Conservation (phyloP, 2,329 filamentous ascomycete species). For the Ceratocystis destructans region DNA sequence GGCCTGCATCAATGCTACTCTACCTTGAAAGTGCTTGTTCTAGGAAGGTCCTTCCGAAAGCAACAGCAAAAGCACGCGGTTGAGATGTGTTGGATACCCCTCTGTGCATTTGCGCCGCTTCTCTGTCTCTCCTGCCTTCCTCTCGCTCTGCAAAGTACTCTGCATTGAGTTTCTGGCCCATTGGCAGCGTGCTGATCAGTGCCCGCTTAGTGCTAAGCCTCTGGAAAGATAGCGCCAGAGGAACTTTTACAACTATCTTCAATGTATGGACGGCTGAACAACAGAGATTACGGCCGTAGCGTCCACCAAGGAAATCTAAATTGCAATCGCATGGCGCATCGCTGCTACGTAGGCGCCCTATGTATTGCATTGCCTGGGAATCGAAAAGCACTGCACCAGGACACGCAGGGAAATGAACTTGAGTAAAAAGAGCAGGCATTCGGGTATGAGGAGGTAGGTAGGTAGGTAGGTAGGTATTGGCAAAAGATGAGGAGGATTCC, state of each 20-base stretch:
- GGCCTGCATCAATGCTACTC: background rate
- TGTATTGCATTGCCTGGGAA: too few species aligned
- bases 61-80: background rate
- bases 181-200: background rate
- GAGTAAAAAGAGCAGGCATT: background rate
- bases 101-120: background rate
- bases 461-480: too few species aligned
- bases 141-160: background rate
- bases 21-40: background rate
- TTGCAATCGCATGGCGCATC: too few species aligned
- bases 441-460: too few species aligned
- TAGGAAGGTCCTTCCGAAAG: background rate
- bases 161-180: background rate
- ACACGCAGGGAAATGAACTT: too few species aligned
- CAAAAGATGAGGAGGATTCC: too few species aligned
- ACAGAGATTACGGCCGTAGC: background rate
- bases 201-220: background rate
- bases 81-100: background rate
- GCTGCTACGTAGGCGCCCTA: too few species aligned
- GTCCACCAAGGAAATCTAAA: background rate
- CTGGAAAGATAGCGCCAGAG: background rate
- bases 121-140: too few species aligned
- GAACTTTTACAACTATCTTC: background rate
- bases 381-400: too few species aligned
- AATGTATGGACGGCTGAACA: background rate